A percentile compares a stretch with the other conserved stretches of the same genome.
Conservation (phyloP, 805 yeast species). For the Saccharomycopsis sp. region DNA sequence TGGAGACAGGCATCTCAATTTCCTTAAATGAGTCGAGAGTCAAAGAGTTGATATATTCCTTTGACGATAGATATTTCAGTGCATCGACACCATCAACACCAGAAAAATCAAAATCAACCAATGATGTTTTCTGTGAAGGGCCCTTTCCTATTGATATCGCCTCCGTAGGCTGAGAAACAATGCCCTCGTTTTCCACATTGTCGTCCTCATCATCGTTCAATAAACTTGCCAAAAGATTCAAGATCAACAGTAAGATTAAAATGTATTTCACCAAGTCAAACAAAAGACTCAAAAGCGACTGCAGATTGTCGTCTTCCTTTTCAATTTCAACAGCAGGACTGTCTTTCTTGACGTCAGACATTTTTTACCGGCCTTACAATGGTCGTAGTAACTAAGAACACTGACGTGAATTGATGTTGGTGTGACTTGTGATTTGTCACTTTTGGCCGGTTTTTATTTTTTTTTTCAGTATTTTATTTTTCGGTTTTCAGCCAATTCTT, state of each 20-base stretch:
- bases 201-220: neutral
- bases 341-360: neutral
- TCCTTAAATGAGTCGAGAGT: neutral
- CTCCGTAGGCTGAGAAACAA: neutral
- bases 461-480: too few species aligned
- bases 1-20: slow-evolving; percentile 3
- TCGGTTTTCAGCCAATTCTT: too few species aligned
- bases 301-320: neutral
- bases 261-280: neutral
- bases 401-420: neutral
- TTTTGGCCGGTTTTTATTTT: too few species aligned
- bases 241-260: neutral
- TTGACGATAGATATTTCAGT: slow-evolving; percentile 2
- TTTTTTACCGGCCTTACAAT: too few species aligned
- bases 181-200: neutral
- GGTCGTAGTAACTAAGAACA: too few species aligned
- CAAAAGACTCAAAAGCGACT: neutral
- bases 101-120: neutral
- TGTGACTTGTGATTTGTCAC: too few species aligned
- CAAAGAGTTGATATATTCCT: slow-evolving; percentile 8
- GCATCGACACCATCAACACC: slow-evolving; percentile 5
- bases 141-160: neutral
- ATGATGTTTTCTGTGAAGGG: neutral
- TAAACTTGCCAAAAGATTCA: neutral
- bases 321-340: neutral